Evolutionary conservation across 768 basidiomycete species (phyloP).

Genomic region (Leucocoprinus sp.): DNA sequence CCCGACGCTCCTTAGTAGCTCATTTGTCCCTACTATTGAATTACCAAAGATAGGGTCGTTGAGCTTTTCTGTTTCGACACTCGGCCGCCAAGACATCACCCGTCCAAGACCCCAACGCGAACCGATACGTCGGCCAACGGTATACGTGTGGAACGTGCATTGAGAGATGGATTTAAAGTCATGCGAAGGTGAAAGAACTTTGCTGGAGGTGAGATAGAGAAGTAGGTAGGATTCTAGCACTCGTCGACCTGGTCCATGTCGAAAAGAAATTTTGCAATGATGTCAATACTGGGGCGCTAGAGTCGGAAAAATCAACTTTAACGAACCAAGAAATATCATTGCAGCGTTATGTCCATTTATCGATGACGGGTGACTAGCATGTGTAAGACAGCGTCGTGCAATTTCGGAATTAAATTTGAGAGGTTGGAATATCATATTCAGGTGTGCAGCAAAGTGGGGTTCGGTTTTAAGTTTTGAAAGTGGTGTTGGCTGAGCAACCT

Average conservation of each 20-base stretch:
- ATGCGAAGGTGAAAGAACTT: conserved; percentile 35
- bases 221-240: conserved; percentile 70
- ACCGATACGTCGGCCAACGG: conserved; percentile 68
- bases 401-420: conserved; percentile 65
- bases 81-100: conserved; percentile 69
- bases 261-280: neutral
- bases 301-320: neutral
- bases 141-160: conserved; percentile 58
- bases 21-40: conserved; percentile 19
- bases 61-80: conserved; percentile 32
- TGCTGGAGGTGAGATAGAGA: conserved; percentile 57
- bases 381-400: conserved; percentile 68
- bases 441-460: conserved; percentile 37
- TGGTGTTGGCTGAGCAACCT: conserved; percentile 8
- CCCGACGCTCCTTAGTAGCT: conserved; percentile 47
- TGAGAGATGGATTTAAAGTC: conserved; percentile 52
- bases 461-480: conserved; percentile 4
- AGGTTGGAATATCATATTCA: conserved; percentile 54
- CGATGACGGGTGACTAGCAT: conserved; percentile 65
- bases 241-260: conserved; percentile 49
- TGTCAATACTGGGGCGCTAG: neutral
- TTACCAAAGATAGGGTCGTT: conserved; percentile 10
- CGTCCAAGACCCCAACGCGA: conserved; percentile 67
- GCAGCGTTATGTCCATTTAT: conserved; percentile 64
- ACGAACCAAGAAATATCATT: conserved; percentile 64